Base-by-base conservation (phyloP, 495 filamentous ascomycete species). In the Penicillium chermesinum region DNA sequence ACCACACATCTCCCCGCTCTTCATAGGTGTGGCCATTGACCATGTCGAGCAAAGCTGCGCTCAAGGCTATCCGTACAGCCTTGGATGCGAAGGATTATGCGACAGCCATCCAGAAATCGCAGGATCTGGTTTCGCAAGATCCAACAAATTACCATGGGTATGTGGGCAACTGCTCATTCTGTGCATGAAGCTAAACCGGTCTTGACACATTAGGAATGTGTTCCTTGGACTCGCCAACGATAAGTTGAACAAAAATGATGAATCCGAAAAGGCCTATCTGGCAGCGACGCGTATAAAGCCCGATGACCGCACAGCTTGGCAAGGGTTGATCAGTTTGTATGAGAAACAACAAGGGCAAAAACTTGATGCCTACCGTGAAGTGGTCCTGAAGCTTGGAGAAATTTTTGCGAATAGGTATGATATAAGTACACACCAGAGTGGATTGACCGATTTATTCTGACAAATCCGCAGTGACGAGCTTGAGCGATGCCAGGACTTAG, bases 301-400 rank as follows among this genome's bases (percentile, higher is more conserved):
- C 9, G 67, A 73, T 14, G 85, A 88, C 35, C 69, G 76, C 34
- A 80, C 88, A 46, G 86, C 87, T 52, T 97, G 89, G 91, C 86
- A 93, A 67, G 93, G 93, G 5, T 70, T 97, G n/a, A 77, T 93
- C 58, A 85, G 80, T 52, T 58, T 96, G 9, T 96, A 91, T 58
- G 87, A 95, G 58, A 84, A 78, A 49, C 86, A 89, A 58, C 81
- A 79, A 3, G 61, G 69, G 18, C 73, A 73, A 20, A 88, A 85
- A 48, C 69, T 96, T 10, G 81, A 83, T 41, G 71, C 81, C 42
- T 95, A 95, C 59, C 83, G 84, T 45, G 66, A 81, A 22, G 87
- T 84, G 7, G 83, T 79, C 2, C 59, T 91, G 34, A 77, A 76
- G 17, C 74, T 96, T 36, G 87, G 86, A n/a, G 75, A 81, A 22